These are phyloP conservation scores for Colletotrichum lindemuthianum DNA, from an alignment of 2,329 filamentous ascomycete genomes.

Conservation along the genomic window DNA sequence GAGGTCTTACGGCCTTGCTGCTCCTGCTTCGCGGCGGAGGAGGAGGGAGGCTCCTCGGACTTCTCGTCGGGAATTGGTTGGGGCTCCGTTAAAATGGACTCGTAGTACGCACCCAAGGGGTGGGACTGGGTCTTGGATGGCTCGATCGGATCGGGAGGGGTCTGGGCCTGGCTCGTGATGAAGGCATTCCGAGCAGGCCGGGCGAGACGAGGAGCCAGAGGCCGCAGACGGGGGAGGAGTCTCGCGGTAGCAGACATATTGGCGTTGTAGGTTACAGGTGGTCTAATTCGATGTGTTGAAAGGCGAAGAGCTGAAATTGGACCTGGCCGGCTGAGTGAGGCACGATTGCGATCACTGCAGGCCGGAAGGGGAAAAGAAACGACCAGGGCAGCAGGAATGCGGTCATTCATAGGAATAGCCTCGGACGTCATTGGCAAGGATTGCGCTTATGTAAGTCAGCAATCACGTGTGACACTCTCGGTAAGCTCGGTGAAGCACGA, in stretches of 20 bases:
- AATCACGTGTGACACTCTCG: conserved; percentile 18
- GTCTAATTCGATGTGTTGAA: conserved; percentile 17
- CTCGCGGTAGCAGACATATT: conserved; percentile 46
- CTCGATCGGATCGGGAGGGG: conserved; percentile 41
- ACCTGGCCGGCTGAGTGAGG: conserved; percentile 28
- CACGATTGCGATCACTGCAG: conserved; percentile 28
- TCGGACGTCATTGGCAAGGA: conserved; percentile 47
- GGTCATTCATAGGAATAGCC: conserved; percentile 36
- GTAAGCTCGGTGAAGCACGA: background rate
- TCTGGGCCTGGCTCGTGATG: conserved; percentile 41
- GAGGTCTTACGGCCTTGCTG: conserved; percentile 39
- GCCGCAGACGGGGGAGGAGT: conserved; percentile 45
- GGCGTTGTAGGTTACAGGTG: conserved; percentile 1
- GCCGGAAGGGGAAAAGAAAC: conserved; percentile 5
- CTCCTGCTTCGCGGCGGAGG: conserved; percentile 44
- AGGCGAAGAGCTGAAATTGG: background rate
- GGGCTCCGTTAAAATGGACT: conserved; percentile 62
- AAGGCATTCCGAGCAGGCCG: conserved; percentile 43
- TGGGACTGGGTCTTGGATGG: conserved; percentile 49
- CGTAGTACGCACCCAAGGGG: conserved; percentile 69
- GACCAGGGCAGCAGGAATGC: conserved; percentile 22
- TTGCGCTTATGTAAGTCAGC: conserved; percentile 20
- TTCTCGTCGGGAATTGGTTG: conserved; percentile 53
- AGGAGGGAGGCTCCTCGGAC: conserved; percentile 55
- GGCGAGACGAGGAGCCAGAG: conserved; percentile 39